Percentiles rank a stretch among this genome's conserved stretches.
These are phyloP conservation scores for Rhododendron molle DNA, from an alignment of 148 eudicot genomes.

Conservation along the genomic window DNA sequence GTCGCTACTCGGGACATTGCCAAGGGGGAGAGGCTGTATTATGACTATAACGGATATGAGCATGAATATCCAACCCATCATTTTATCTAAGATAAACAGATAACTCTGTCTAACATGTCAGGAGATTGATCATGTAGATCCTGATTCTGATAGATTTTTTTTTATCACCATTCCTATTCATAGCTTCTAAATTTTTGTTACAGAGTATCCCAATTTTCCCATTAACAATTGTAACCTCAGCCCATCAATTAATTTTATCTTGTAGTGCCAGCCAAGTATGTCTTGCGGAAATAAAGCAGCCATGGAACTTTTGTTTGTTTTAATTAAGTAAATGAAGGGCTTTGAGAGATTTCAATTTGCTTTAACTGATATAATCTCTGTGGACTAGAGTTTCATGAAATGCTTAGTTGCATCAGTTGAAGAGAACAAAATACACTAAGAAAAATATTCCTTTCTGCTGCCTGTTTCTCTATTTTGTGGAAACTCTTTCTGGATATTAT, in stretches of 20 bases:
- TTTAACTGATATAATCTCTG: constrained; percentile 14
- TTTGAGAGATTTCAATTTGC: constrained; percentile 13
- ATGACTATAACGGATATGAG: constrained; percentile 87
- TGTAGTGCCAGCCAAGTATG: constrained; percentile 15
- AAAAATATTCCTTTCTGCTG: not conserved
- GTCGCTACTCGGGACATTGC: constrained; percentile 86
- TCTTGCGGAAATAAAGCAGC: not conserved
- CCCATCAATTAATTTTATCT: constrained; percentile 2
- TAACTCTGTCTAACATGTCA: not conserved
- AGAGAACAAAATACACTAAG: not conserved
- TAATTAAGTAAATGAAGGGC: constrained; percentile 14
- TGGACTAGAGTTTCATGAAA: constrained; percentile 21
- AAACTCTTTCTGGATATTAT: not conserved
- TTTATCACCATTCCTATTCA: not conserved
- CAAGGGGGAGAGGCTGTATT: constrained; percentile 87
- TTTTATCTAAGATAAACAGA: constrained; percentile 43
- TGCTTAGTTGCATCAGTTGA: not conserved
- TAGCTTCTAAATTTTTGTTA: constrained; percentile 3
- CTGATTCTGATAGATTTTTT: constrained; percentile 9
- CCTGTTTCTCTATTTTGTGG: not conserved
- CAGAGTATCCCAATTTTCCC: not conserved
- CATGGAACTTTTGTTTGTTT: constrained; percentile 8
- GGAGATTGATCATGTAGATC: not conserved
- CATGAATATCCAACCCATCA: constrained; percentile 88
- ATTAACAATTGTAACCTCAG: constrained; percentile 4